A percentile compares a stretch with the other conserved stretches of the same genome.
phyloP scores from a whole-genome alignment of 2,329 filamentous ascomycete species.

The Trichoderma hamatum region DNA sequence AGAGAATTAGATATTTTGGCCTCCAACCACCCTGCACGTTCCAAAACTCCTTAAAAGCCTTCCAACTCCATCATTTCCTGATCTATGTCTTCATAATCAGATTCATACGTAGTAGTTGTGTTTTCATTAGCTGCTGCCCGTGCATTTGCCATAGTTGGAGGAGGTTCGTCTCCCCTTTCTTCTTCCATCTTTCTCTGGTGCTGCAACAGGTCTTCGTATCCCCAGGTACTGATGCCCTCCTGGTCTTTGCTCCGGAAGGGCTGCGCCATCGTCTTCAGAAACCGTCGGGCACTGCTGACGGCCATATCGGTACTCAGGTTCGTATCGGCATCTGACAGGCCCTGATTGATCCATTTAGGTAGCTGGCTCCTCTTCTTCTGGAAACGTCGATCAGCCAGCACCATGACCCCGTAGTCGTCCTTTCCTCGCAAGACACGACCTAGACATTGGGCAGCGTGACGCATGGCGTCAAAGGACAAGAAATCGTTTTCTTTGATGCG shows the following conservation, averaged over 20 bases:
- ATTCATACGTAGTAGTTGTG: constrained; percentile 49
- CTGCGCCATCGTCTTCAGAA: constrained; percentile 88
- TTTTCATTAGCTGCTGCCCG: not conserved
- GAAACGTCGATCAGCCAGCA: constrained; percentile 90
- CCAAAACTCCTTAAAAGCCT: constrained; percentile 35
- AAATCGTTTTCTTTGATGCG: constrained; percentile 97
- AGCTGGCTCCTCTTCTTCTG: constrained; percentile 88
- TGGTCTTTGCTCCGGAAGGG: constrained; percentile 82
- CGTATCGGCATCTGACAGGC: constrained; percentile 79
- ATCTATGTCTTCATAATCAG: constrained; percentile 57
- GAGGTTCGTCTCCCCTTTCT: constrained; percentile 62
- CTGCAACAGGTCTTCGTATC: constrained; percentile 71
- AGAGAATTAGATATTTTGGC: not conserved
- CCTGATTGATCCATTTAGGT: constrained; percentile 95
- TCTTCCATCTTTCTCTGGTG: constrained; percentile 77
- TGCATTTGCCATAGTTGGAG: constrained; percentile 38
- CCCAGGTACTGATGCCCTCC: constrained; percentile 94
- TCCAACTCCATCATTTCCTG: constrained; percentile 60
- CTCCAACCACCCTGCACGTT: not conserved
- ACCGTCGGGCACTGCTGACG: constrained; percentile 83
- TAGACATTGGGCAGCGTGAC: constrained; percentile 95
- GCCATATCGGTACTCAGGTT: constrained; percentile 97
- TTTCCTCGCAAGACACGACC: constrained; percentile 94
- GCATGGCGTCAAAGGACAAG: constrained; percentile 97
- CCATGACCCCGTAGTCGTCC: constrained; percentile 99